Conservation (phyloP, 176 grass and related monocot species). For the Panicum miliaceum region DNA sequence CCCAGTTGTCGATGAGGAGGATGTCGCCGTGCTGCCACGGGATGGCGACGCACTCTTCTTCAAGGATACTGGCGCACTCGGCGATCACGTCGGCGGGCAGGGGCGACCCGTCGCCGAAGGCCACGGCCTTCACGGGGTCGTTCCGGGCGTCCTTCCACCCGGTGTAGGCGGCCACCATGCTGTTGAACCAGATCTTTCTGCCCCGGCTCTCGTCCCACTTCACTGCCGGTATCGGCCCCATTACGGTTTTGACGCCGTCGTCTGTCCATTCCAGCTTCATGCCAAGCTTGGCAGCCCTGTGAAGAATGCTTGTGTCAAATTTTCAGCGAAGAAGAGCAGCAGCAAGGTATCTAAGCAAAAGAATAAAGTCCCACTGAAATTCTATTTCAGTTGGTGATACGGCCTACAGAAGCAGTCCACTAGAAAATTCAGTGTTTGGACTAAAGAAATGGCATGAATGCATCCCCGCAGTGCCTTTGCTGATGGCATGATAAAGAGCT, state of each 20-base stretch:
- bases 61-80: slow-evolving; percentile 68
- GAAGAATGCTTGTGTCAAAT: neutral
- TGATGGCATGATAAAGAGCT: neutral
- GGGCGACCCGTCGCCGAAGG: slow-evolving; percentile 70
- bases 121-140: slow-evolving; percentile 85
- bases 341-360: neutral
- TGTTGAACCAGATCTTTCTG: slow-evolving; percentile 95
- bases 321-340: neutral
- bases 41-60: slow-evolving; percentile 70
- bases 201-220: slow-evolving; percentile 66
- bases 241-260: slow-evolving; percentile 80
- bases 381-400: neutral
- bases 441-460: neutral
- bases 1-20: slow-evolving; percentile 84
- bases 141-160: slow-evolving; percentile 91
- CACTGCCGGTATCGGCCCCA: slow-evolving; percentile 78
- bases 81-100: slow-evolving; percentile 66
- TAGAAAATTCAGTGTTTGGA: neutral
- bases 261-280: slow-evolving; percentile 86
- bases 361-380: neutral
- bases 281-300: slow-evolving; percentile 67
- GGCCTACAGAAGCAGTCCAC: too few species aligned
- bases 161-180: slow-evolving; percentile 95
- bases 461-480: too few species aligned
- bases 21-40: slow-evolving; percentile 84